phyloP scores from a whole-genome alignment of 2,329 filamentous ascomycete species.

The Diplodia intermedia region DNA sequence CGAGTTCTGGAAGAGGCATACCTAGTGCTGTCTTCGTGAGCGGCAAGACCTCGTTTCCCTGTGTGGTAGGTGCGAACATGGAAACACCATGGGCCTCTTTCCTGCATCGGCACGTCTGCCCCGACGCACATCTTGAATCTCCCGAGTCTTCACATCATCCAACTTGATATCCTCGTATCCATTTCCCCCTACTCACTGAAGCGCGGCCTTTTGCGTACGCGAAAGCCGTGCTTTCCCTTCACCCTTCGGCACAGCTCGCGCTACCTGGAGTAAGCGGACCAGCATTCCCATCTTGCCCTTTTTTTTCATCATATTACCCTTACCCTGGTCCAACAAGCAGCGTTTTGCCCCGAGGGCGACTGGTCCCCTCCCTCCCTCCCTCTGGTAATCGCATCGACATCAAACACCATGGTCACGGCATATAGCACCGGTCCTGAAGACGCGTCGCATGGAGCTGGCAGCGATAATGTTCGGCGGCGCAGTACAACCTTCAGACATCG shows the following conservation, averaged over 20 bases:
- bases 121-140: neutral
- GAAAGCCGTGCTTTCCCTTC: neutral
- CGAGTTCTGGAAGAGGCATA: no score
- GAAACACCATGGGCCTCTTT: neutral
- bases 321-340: neutral
- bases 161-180: neutral
- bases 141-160: neutral
- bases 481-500: neutral
- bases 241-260: no score
- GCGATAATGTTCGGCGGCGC: constrained; percentile 14
- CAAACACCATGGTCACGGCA: constrained; percentile 1
- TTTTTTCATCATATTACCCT: neutral
- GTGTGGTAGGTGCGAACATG: neutral
- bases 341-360: neutral
- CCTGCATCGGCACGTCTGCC: no score
- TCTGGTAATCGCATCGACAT: neutral
- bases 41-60: neutral
- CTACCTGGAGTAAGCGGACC: neutral
- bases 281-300: neutral
- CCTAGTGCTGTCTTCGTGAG: neutral
- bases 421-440: constrained; percentile 14
- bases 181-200: neutral
- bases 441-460: neutral
- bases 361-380: neutral
- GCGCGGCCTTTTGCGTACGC: neutral